These are phyloP conservation scores for Ambrosiella cleistominuta DNA, from an alignment of 2,329 filamentous ascomycete genomes.

Conservation along the genomic window DNA sequence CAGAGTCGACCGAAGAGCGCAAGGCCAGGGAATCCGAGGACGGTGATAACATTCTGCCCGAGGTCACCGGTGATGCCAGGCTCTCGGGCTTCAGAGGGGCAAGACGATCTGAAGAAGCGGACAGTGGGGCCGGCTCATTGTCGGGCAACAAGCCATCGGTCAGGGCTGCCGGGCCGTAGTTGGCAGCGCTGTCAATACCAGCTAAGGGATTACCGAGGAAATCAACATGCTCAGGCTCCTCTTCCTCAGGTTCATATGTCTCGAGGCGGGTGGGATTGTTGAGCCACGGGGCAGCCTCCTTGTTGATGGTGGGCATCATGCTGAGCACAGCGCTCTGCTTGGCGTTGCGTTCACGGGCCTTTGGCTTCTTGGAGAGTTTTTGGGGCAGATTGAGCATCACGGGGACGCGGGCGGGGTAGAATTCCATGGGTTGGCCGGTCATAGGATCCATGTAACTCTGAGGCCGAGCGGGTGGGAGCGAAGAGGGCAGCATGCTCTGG, in stretches of 20 bases:
- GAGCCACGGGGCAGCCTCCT: constrained; percentile 22
- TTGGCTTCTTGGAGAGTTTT: constrained; percentile 59
- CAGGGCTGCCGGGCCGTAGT: constrained; percentile 1
- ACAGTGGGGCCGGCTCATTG: not conserved
- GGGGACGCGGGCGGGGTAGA: constrained; percentile 87
- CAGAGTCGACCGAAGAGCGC: not conserved
- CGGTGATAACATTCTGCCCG: not conserved
- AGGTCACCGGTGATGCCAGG: not conserved
- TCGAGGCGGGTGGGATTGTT: constrained; percentile 8
- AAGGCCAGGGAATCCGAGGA: not conserved
- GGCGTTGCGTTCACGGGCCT: constrained; percentile 45
- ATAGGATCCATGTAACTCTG: constrained; percentile 45
- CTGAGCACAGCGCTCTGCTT: constrained; percentile 58
- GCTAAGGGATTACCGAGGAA: constrained; percentile 10
- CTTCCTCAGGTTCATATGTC: constrained; percentile 4
- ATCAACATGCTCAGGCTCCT: constrained; percentile 8
- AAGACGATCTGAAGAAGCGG: constrained; percentile 7
- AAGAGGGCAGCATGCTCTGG: constrained; percentile 4
- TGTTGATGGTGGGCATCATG: constrained; percentile 27
- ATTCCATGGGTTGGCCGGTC: constrained; percentile 69
- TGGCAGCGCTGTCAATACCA: not conserved
- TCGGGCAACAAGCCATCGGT: constrained; percentile 3
- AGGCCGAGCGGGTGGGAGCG: constrained; percentile 20
- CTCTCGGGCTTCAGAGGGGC: not conserved
- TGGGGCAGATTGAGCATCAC: constrained; percentile 85